A percentile compares a stretch with the other conserved stretches of the same genome.
These are phyloP conservation scores for Lachancea sp. DNA, from an alignment of 805 yeast genomes.

Conservation along the genomic window DNA sequence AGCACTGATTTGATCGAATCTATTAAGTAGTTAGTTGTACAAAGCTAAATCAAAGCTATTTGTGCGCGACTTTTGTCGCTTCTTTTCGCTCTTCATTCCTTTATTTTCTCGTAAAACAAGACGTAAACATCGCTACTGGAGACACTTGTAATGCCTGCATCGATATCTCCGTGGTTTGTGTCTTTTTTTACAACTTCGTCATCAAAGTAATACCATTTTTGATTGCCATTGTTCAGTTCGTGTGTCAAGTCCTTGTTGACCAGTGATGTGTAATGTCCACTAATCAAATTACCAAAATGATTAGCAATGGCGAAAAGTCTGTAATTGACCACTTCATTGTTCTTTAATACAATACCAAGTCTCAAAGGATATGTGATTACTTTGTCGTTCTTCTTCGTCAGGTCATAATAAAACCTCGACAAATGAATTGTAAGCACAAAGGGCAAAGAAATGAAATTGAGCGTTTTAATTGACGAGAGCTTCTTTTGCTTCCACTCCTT, in stretches of 20 bases:
- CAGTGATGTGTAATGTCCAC: slow-evolving; percentile 72
- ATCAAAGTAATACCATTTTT: slow-evolving; percentile 69
- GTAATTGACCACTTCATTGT: slow-evolving; percentile 37
- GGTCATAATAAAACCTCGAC: slow-evolving; percentile 61
- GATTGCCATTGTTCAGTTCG: slow-evolving; percentile 28
- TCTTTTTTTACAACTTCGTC: slow-evolving; percentile 52
- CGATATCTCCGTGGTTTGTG: slow-evolving; percentile 42
- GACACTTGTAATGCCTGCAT: slow-evolving; percentile 33
- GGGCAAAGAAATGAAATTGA: slow-evolving; percentile 75
- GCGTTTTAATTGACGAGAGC: slow-evolving; percentile 52
- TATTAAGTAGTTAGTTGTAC: no score
- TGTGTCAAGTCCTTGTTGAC: slow-evolving; percentile 44
- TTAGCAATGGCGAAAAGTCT: slow-evolving; percentile 58
- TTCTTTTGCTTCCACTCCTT: slow-evolving; percentile 18
- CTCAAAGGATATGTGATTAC: slow-evolving; percentile 50
- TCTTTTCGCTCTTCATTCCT: not conserved
- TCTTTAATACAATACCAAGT: slow-evolving; percentile 41
- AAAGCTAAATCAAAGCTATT: no score
- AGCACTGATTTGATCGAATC: no score
- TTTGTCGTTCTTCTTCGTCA: slow-evolving; percentile 48
- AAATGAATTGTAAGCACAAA: slow-evolving; percentile 73
- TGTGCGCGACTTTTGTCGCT: no score
- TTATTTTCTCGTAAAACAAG: slow-evolving; percentile 48
- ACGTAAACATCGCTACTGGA: slow-evolving; percentile 62
- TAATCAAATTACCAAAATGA: slow-evolving; percentile 61